Conservation (phyloP, 768 basidiomycete species). For the Phaeotremella fagi region DNA sequence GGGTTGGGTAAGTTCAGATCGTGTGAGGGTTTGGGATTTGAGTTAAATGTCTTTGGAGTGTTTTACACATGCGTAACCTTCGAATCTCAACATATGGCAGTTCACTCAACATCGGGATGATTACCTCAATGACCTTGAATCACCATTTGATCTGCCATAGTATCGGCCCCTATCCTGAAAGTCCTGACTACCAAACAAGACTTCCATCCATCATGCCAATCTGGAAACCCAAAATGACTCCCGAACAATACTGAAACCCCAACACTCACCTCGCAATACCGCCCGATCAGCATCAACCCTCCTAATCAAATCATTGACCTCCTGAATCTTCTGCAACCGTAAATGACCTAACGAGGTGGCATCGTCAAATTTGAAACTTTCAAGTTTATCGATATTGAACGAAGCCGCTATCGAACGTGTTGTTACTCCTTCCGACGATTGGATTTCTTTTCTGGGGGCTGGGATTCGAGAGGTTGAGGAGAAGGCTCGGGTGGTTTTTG, state of each 20-base stretch:
- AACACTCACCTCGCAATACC: slow-evolving; percentile 72
- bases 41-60: too few species aligned
- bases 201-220: too few species aligned
- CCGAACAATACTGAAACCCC: too few species aligned
- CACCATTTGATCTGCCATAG: too few species aligned
- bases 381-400: neutral
- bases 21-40: too few species aligned
- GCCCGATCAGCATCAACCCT: slow-evolving; percentile 86
- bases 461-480: neutral
- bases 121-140: too few species aligned
- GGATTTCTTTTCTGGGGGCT: neutral
- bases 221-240: too few species aligned
- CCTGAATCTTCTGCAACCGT: slow-evolving; percentile 67
- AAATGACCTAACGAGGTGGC: slow-evolving; percentile 67
- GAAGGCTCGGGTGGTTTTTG: neutral
- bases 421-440: neutral
- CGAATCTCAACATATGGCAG: too few species aligned
- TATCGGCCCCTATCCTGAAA: too few species aligned
- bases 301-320: slow-evolving; percentile 70
- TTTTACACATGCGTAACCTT: too few species aligned
- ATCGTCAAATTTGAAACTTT: slow-evolving; percentile 55
- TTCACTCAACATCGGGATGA: too few species aligned
- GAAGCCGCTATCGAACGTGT: neutral
- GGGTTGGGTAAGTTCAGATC: neutral
- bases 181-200: too few species aligned